Percentiles rank a stretch among this genome's conserved stretches.
These are phyloP conservation scores for Sugiyamaella japonica DNA, from an alignment of 1,139 yeast species.

Conservation along the genomic window DNA sequence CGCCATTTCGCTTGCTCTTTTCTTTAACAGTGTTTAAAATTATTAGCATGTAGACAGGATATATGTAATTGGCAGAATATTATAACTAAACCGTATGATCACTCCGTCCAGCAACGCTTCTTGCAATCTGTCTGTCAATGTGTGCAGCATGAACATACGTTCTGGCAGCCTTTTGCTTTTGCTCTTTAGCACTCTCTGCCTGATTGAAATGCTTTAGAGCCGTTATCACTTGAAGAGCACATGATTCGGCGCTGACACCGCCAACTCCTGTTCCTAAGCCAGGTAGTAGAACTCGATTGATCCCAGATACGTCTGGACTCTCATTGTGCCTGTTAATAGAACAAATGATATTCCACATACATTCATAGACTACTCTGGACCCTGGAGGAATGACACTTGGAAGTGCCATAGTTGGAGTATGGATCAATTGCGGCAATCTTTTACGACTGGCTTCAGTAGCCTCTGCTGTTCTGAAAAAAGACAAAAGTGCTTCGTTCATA, in stretches of 20 bases:
- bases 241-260: constrained; percentile 43
- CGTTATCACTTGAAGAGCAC: constrained; percentile 40
- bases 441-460: constrained; percentile 1
- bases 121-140: constrained; percentile 7
- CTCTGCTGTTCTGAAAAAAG: constrained; percentile 1
- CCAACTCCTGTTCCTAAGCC: constrained; percentile 57
- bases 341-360: constrained; percentile 48
- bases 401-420: constrained; percentile 52
- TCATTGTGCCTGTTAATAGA: constrained; percentile 33
- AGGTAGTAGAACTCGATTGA: constrained; percentile 44
- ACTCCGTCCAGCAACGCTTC: background rate
- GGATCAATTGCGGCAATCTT: constrained; percentile 41
- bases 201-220: constrained; percentile 19
- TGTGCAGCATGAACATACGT: constrained; percentile 12
- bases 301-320: background rate
- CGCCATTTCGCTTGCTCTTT: background rate
- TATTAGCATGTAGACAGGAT: background rate
- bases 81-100: too few relatives aligned
- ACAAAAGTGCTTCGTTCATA: constrained; percentile 17
- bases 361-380: constrained; percentile 45
- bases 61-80: too few relatives aligned
- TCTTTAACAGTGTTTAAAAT: constrained; percentile 1
- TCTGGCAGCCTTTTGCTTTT: background rate
- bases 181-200: background rate
- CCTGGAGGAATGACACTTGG: constrained; percentile 36